phyloP scores from a whole-genome alignment of 495 filamentous ascomycete genomes.

The Rusavskia elegans region DNA sequence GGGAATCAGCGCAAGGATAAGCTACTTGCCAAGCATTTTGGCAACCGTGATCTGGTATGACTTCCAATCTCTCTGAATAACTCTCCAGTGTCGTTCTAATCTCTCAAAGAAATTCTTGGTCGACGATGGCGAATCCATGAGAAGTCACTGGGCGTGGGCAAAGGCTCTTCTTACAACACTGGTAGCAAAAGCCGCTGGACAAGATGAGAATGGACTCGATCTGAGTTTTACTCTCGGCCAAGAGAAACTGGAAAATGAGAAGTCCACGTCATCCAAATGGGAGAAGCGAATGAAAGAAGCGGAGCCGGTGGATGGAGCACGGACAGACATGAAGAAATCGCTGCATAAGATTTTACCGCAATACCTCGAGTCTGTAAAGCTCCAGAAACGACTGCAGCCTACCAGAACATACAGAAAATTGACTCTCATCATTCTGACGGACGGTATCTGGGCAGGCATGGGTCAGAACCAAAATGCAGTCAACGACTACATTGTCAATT shows the following conservation, averaged over 20 bases:
- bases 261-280: not conserved
- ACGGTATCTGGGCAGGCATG: slow-evolving; percentile 7
- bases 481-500: slow-evolving; percentile 2
- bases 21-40: slow-evolving; percentile 1
- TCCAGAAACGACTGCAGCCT: not conserved
- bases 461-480: slow-evolving; percentile 1
- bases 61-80: not conserved
- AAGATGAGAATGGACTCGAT: slow-evolving; percentile 7
- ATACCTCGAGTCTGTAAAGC: not conserved
- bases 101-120: slow-evolving; percentile 13
- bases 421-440: slow-evolving; percentile 6
- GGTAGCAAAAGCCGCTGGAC: slow-evolving; percentile 3
- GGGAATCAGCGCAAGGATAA: slow-evolving; percentile 1
- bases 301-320: not conserved
- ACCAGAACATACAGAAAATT: not conserved
- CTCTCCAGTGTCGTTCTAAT: slow-evolving; percentile 1
- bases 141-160: slow-evolving; percentile 3
- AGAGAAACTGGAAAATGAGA: slow-evolving; percentile 1
- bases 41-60: slow-evolving; percentile 6
- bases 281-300: slow-evolving; percentile 5
- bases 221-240: slow-evolving; percentile 5
- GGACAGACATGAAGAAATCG: slow-evolving; percentile 3
- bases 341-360: slow-evolving; percentile 3
- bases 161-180: slow-evolving; percentile 3
- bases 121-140: slow-evolving; percentile 16